A percentile compares a stretch with the other conserved stretches of the same genome.
These are phyloP conservation scores for Pilobolus umbonatus DNA, from an alignment of 192 early-diverging fungal species.

Conservation along the genomic window DNA sequence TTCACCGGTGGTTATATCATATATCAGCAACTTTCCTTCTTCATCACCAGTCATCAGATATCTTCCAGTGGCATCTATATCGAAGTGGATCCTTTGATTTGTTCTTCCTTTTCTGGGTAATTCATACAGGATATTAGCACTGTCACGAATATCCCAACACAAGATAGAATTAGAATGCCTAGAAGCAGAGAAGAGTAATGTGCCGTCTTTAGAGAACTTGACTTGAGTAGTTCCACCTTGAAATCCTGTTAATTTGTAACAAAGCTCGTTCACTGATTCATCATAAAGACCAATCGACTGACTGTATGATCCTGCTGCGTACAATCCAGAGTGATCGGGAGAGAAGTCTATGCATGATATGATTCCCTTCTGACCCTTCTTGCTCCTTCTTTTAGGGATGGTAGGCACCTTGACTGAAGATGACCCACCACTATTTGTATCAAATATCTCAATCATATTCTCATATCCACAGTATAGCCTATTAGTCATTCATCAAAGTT, in stretches of 20 bases:
- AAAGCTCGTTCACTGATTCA: constrained; percentile 46
- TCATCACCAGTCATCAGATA: constrained; percentile 60
- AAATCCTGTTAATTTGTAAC: constrained; percentile 42
- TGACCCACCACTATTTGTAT: constrained; percentile 59
- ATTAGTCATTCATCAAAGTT: neutral
- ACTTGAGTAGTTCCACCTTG: constrained; percentile 54
- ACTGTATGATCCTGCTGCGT: constrained; percentile 69
- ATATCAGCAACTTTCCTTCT: constrained; percentile 41
- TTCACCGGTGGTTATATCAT: constrained; percentile 17
- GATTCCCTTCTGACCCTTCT: constrained; percentile 71
- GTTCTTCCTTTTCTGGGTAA: constrained; percentile 52
- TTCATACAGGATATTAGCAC: constrained; percentile 53
- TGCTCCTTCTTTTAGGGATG: constrained; percentile 57
- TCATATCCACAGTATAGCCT: constrained; percentile 70
- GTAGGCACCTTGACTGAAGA: constrained; percentile 44
- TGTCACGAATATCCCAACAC: constrained; percentile 80
- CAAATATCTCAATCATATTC: constrained; percentile 66
- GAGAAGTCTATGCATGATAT: constrained; percentile 71
- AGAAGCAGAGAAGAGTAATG: constrained; percentile 62
- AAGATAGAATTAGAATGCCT: constrained; percentile 55
- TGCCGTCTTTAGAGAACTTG: constrained; percentile 62
- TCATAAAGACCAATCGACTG: constrained; percentile 67
- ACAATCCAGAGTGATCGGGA: constrained; percentile 57
- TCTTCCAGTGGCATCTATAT: constrained; percentile 56
- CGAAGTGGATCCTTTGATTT: constrained; percentile 71